Conservation (phyloP, 495 filamentous ascomycete genomes). For the Aspergillus biplanus region DNA sequence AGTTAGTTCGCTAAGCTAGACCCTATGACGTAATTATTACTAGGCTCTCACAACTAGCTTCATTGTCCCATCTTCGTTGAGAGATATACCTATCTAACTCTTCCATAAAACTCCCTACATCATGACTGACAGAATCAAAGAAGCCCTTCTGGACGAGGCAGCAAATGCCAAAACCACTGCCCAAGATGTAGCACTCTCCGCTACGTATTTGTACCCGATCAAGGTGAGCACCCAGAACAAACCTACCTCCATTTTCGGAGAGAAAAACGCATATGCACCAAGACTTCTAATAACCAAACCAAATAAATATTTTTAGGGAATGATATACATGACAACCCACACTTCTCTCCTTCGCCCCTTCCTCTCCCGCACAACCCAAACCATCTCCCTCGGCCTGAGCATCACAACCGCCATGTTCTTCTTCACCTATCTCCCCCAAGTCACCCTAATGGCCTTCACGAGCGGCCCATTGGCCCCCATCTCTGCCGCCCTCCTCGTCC, state of each 20-base stretch:
- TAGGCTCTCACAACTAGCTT: no score
- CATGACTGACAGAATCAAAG: slow-evolving; percentile 51
- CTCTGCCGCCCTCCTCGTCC: slow-evolving; percentile 74
- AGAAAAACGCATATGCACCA: background rate
- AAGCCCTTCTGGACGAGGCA: slow-evolving; percentile 46
- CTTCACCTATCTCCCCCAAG: slow-evolving; percentile 89
- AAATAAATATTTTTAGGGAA: slow-evolving; percentile 54
- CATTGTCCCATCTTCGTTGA: background rate
- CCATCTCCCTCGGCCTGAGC: slow-evolving; percentile 68
- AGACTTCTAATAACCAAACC: slow-evolving; percentile 17
- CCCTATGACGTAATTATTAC: no score
- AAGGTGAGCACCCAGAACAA: slow-evolving; percentile 55
- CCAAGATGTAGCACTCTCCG: slow-evolving; percentile 67
- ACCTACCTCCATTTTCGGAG: background rate
- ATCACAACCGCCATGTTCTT: slow-evolving; percentile 81
- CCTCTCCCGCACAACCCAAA: slow-evolving; percentile 67
- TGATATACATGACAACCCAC: slow-evolving; percentile 69
- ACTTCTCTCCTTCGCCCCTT: slow-evolving; percentile 65
- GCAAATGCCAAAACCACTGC: slow-evolving; percentile 48
- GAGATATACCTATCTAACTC: background rate
- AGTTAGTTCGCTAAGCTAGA: no score
- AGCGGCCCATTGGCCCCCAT: slow-evolving; percentile 80
- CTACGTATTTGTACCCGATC: slow-evolving; percentile 84
- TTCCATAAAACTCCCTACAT: slow-evolving; percentile 25
- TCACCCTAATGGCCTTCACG: slow-evolving; percentile 74